A percentile compares a stretch with the other conserved stretches of the same genome.
Conservation (phyloP, 768 basidiomycete genomes). For the Trametes coccinea region DNA sequence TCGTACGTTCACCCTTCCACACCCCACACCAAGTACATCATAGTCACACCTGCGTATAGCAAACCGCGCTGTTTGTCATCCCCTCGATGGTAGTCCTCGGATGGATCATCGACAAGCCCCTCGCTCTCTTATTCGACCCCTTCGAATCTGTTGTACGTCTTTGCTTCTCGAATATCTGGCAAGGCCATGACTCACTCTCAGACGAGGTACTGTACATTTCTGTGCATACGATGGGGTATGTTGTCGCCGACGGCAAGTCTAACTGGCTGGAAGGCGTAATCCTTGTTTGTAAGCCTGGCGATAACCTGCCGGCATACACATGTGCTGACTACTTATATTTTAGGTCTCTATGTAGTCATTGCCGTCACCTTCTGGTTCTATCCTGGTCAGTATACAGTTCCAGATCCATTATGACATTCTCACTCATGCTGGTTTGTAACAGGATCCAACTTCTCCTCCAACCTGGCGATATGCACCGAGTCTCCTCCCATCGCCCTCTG, state of each 20-base stretch:
- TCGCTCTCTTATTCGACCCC: slow-evolving; percentile 84
- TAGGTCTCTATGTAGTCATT: slow-evolving; percentile 57
- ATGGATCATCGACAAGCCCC: slow-evolving; percentile 79
- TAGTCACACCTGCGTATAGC: slow-evolving; percentile 40
- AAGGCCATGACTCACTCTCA: too few relatives aligned
- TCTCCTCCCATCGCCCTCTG: slow-evolving; percentile 17
- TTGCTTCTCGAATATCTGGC: neutral
- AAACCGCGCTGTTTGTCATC: slow-evolving; percentile 72
- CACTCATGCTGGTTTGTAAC: slow-evolving; percentile 27
- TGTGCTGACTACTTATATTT: slow-evolving; percentile 1
- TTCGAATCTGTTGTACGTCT: slow-evolving; percentile 64
- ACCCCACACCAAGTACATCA: neutral
- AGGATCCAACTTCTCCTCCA: slow-evolving; percentile 36
- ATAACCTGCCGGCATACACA: neutral
- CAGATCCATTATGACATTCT: neutral
- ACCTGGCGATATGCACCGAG: slow-evolving; percentile 30
- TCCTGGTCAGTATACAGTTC: slow-evolving; percentile 35
- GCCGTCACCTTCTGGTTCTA: slow-evolving; percentile 57
- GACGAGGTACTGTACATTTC: slow-evolving; percentile 44
- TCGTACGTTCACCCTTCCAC: too few relatives aligned
- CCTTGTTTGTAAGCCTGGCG: slow-evolving; percentile 55
- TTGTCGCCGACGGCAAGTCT: slow-evolving; percentile 81
- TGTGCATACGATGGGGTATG: slow-evolving; percentile 73
- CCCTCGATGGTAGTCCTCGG: slow-evolving; percentile 76
- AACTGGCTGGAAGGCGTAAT: slow-evolving; percentile 93